Evolutionary conservation across 78 protist genomes (phyloP), one percentile per base, ranked within the genome.

Genomic region (Capsaspora owczarzaki): DNA sequence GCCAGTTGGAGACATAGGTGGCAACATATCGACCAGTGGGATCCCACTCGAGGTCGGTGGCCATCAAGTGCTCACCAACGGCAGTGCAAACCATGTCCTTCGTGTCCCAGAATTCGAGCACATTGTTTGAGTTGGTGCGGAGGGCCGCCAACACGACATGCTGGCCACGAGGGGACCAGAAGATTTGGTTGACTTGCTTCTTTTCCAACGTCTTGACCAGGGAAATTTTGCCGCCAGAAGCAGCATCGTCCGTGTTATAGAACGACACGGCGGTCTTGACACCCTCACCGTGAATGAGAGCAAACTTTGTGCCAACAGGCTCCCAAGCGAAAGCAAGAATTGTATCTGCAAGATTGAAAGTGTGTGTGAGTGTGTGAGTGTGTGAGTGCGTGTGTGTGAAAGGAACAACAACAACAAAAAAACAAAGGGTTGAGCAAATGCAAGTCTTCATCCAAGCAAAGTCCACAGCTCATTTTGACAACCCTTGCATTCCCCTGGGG

Each of bases 11-110:
- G 33, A 91, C 94, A 63, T 10, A 69, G 41, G 95, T 87, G 78
- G 91, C 61, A 25, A 94, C 84, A 61, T 61, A 95, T 37, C 98
- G 83, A 60, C 98, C 98, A 31, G 95, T 87, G 60, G 98, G 96
- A 78, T 93, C 95, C 98, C 98, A 95, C 80, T 86, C 89, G 69
- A 86, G 76, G 75, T 83, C 84, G 27, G 95, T 82, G 53, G 80
- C 72, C 88, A 80, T 82, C 61, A 88, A 77, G 88, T 95, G 98
- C 84, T 91, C 95, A 69, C 85, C 89, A 41, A 70, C 79, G 31
- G 84, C 61, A 53, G 79, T 85, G 40, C 79, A 49, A 60, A 80
- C 91, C 82, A 61, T 42, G 46, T 79, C 85, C 60, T 81, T 61
- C n/a, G 76, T 79, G 79, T 89, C 88, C 85, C 74, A 87, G 89